A percentile compares a stretch with the other conserved stretches of the same genome.
Conservation (phyloP, 2,329 filamentous ascomycete genomes). For the Daldinia sp. region DNA sequence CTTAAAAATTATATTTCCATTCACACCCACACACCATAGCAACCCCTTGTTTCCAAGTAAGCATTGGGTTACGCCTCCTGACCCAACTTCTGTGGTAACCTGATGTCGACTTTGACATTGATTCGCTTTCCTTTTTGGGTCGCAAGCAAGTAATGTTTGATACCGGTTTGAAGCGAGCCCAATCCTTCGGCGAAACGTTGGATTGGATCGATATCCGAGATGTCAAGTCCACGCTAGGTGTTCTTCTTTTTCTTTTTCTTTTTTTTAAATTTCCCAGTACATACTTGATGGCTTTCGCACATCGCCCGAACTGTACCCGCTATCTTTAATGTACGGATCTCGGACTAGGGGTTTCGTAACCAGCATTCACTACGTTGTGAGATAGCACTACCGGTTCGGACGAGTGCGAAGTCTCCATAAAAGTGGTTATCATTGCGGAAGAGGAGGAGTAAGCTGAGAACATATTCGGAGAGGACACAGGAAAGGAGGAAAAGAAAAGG, state of each 20-base stretch:
- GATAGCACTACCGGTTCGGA: not conserved
- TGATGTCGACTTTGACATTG: slow-evolving; percentile 18
- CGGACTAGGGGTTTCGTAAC: not conserved
- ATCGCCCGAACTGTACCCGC: slow-evolving; percentile 23
- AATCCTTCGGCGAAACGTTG: slow-evolving; percentile 8
- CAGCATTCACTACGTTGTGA: not conserved
- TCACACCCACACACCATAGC: slow-evolving; percentile 32
- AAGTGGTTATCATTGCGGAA: slow-evolving; percentile 10
- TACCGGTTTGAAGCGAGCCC: slow-evolving; percentile 9
- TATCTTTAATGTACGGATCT: not conserved
- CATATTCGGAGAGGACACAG: slow-evolving; percentile 15
- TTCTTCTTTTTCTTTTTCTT: slow-evolving; percentile 26
- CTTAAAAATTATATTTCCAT: slow-evolving; percentile 40
- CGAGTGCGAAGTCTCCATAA: slow-evolving; percentile 7
- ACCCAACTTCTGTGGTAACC: slow-evolving; percentile 2
- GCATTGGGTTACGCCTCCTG: slow-evolving; percentile 4
- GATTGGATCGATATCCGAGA: slow-evolving; percentile 12
- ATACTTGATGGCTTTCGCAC: slow-evolving; percentile 39
- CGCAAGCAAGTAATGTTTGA: slow-evolving; percentile 10
- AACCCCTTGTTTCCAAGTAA: slow-evolving; percentile 17
- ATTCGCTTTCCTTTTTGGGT: slow-evolving; percentile 8
- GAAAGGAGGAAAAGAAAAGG: slow-evolving; percentile 11
- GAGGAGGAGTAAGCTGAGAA: no score
- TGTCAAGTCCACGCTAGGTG: slow-evolving; percentile 6
- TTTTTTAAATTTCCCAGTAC: slow-evolving; percentile 39